phyloP scores from a whole-genome alignment of 352 stramenopile species.

The Phytophthora europaea region DNA sequence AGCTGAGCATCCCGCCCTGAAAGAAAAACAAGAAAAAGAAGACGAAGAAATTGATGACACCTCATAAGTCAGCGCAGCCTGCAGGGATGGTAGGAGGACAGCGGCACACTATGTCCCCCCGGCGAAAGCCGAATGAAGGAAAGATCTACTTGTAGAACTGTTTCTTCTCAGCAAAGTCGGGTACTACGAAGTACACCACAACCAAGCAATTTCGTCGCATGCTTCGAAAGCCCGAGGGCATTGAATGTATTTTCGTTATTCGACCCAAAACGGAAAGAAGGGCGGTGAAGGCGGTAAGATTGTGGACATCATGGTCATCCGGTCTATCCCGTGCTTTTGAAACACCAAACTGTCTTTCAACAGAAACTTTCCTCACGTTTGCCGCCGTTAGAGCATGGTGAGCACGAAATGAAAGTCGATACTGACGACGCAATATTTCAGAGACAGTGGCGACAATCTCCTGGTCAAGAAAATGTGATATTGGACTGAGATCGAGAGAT shows the following conservation, averaged over 20 bases:
- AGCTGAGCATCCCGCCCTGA: too few relatives aligned
- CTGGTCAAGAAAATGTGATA: slow-evolving; percentile 24
- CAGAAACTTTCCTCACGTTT: slow-evolving; percentile 7
- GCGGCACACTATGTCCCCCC: background rate
- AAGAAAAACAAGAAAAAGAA: background rate
- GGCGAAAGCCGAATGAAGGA: background rate
- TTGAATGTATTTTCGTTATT: background rate
- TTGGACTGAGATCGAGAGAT: slow-evolving; percentile 11
- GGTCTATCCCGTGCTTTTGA: slow-evolving; percentile 3
- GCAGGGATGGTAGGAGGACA: background rate
- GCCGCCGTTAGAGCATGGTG: slow-evolving; percentile 3
- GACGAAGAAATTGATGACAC: background rate
- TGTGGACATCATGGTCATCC: background rate
- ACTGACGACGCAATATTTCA: slow-evolving; percentile 8
- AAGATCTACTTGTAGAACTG: background rate
- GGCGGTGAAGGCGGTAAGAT: background rate
- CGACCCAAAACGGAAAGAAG: background rate
- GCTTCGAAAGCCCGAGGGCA: background rate
- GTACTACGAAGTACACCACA: background rate
- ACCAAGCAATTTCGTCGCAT: background rate
- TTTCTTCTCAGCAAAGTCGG: background rate
- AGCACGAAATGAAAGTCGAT: slow-evolving; percentile 10
- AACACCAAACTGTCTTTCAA: slow-evolving; percentile 5
- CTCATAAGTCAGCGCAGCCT: background rate
- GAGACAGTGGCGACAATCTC: slow-evolving; percentile 11